These are phyloP conservation scores for Nicotiana tabacum DNA, from an alignment of 257 asterid genomes.

Conservation along the genomic window DNA sequence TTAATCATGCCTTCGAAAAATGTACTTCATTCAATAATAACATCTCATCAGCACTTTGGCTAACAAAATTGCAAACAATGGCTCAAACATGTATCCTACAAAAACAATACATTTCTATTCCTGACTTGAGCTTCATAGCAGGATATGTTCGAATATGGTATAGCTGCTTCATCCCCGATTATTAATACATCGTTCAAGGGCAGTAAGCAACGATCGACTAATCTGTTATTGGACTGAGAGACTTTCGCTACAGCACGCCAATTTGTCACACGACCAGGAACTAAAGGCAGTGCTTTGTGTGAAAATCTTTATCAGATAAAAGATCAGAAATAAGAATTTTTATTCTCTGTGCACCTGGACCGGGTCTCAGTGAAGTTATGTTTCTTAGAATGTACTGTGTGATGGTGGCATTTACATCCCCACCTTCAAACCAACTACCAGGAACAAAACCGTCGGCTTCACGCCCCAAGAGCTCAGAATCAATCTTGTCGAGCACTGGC, in stretches of 20 bases:
- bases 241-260: neutral
- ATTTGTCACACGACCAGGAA: neutral
- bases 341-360: slow-evolving; percentile 60
- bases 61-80: neutral
- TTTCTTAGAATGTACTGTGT: slow-evolving; percentile 23
- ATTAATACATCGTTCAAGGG: neutral
- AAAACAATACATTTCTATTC: neutral
- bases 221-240: neutral
- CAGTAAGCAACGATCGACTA: slow-evolving; percentile 6
- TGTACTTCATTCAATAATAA: neutral
- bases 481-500: slow-evolving; percentile 52
- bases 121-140: neutral
- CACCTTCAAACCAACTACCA: slow-evolving; percentile 61
- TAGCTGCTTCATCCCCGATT: slow-evolving; percentile 6
- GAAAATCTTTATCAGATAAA: slow-evolving; percentile 42
- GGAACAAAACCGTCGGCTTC: slow-evolving; percentile 49
- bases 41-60: neutral
- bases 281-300: slow-evolving; percentile 51
- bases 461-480: slow-evolving; percentile 50
- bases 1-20: neutral
- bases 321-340: slow-evolving; percentile 39
- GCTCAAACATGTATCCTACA: neutral
- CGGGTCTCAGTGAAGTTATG: slow-evolving; percentile 48
- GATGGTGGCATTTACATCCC: slow-evolving; percentile 22
- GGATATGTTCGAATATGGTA: neutral